phyloP scores from a whole-genome alignment of 495 filamentous ascomycete species.

The Penicillium paxilli region DNA sequence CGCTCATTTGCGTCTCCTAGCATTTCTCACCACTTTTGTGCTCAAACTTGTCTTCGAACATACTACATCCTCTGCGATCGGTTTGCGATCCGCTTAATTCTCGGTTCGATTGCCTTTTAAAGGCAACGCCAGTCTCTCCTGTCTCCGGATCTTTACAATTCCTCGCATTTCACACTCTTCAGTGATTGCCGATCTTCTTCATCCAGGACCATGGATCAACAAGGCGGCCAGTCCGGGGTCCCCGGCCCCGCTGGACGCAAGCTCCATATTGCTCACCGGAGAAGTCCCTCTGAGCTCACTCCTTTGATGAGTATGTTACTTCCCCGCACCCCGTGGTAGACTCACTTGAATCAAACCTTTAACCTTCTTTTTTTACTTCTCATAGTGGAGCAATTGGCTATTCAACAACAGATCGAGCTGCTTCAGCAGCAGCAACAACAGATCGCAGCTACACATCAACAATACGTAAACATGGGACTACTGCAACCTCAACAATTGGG shows the following conservation, averaged over 20 bases:
- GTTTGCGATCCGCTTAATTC: constrained; percentile 24
- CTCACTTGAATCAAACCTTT: constrained; percentile 6
- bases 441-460: constrained; percentile 91
- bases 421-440: constrained; percentile 98
- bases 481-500: constrained; percentile 80
- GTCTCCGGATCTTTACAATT: constrained; percentile 15
- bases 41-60: constrained; percentile 24
- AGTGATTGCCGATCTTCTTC: constrained; percentile 18
- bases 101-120: constrained; percentile 26
- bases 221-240: constrained; percentile 71
- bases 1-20: constrained; percentile 26
- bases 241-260: constrained; percentile 84
- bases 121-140: constrained; percentile 25
- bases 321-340: constrained; percentile 13
- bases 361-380: constrained; percentile 23
- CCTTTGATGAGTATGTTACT: constrained; percentile 94
- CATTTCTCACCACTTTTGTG: constrained; percentile 25
- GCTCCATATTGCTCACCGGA: constrained; percentile 94
- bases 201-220: constrained; percentile 73
- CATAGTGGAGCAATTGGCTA: constrained; percentile 94
- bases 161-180: constrained; percentile 23
- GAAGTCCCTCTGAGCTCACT: constrained; percentile 96
- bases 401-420: constrained; percentile 98
- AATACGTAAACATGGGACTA: constrained; percentile 96
- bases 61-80: constrained; percentile 25